Percentiles rank a stretch among this genome's conserved stretches.
These are phyloP conservation scores for Lizonia empirigonia DNA, from an alignment of 2,329 filamentous ascomycete genomes.

Conservation along the genomic window DNA sequence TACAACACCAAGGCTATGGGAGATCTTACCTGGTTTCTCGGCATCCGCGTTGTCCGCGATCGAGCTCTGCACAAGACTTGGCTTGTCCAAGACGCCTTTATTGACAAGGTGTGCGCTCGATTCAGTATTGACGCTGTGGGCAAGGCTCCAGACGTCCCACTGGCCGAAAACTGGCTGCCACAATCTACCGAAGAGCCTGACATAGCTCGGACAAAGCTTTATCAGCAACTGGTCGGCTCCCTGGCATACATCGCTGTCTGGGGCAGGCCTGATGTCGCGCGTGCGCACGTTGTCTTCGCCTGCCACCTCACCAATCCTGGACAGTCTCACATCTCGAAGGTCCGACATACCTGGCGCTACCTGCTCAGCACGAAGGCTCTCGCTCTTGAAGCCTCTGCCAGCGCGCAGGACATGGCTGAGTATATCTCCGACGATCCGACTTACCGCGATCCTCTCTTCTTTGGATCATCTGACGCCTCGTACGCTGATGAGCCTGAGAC, in stretches of 20 bases:
- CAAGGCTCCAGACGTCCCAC: not conserved
- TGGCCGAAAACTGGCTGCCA: not conserved
- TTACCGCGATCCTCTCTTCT: not conserved
- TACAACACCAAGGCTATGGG: not conserved
- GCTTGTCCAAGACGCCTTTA: not conserved
- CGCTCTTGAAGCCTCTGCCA: constrained; percentile 3
- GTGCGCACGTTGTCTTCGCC: not conserved
- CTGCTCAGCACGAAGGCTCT: constrained; percentile 4
- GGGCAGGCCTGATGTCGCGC: not conserved
- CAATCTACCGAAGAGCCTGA: not conserved
- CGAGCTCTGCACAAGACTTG: not conserved
- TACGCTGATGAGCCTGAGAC: not conserved
- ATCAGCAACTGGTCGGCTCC: not conserved
- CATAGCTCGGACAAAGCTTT: not conserved
- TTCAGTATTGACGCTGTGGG: not conserved
- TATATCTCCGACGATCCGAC: not conserved
- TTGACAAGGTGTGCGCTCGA: not conserved
- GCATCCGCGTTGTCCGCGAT: not conserved
- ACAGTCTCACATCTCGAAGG: not conserved
- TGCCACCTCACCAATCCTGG: constrained; percentile 3
- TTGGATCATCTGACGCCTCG: not conserved
- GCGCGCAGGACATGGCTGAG: not conserved
- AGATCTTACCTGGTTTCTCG: not conserved
- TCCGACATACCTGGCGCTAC: constrained; percentile 6
- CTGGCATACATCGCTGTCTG: not conserved